These are phyloP conservation scores for Posidonia oceanica DNA, from an alignment of 116 monocot genomes.

Conservation along the genomic window DNA sequence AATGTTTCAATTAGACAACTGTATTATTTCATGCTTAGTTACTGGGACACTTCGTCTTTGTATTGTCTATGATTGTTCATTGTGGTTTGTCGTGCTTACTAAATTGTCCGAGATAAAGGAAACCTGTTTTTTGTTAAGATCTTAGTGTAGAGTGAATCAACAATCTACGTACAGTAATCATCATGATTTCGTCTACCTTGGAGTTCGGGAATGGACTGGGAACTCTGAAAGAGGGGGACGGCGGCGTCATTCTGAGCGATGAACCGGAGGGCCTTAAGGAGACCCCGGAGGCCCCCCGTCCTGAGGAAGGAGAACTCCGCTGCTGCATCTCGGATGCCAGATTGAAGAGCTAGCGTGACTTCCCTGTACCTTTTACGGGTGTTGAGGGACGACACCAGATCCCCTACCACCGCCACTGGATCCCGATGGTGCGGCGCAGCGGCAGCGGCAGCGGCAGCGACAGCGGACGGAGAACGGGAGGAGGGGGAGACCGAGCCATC, in stretches of 20 bases:
- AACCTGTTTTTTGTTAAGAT: too few species aligned
- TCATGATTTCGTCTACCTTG: slow-evolving; percentile 35
- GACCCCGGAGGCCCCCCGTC: slow-evolving; percentile 48
- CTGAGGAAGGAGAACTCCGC: slow-evolving; percentile 93
- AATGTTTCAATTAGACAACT: background rate
- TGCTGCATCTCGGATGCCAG: slow-evolving; percentile 71
- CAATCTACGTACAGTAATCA: background rate
- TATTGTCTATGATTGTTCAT: background rate
- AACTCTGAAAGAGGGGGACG: slow-evolving; percentile 58
- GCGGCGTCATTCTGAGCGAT: slow-evolving; percentile 44
- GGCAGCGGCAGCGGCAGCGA: background rate
- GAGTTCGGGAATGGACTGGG: slow-evolving; percentile 56
- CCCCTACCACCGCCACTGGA: slow-evolving; percentile 21
- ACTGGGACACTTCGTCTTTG: background rate
- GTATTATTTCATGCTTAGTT: background rate
- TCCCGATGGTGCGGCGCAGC: background rate
- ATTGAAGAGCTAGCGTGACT: slow-evolving; percentile 69
- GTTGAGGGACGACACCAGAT: slow-evolving; percentile 43
- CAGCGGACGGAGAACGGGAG: background rate
- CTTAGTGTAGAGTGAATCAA: background rate
- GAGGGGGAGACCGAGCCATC: background rate
- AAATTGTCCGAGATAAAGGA: too few species aligned
- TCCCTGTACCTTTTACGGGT: slow-evolving; percentile 60
- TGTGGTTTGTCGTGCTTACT: too few species aligned
- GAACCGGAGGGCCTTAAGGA: slow-evolving; percentile 65